Evolutionary conservation across 257 asterid genomes (phyloP).

Genomic region (Galeopsis tetrahit): DNA sequence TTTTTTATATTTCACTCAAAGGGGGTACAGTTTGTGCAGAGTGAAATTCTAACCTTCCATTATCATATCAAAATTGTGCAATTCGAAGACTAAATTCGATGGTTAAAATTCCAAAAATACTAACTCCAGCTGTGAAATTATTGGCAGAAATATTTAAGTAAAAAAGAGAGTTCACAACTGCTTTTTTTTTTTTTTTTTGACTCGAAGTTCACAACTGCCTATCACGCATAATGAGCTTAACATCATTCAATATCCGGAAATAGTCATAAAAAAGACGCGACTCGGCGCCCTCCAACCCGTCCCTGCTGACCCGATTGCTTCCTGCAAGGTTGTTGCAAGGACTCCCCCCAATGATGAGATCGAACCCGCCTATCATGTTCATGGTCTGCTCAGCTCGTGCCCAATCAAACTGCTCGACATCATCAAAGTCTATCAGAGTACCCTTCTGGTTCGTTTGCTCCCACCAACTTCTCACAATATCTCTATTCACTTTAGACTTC

Average conservation of each 20-base stretch:
- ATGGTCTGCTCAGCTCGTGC: conserved; percentile 42
- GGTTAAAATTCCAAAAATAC: too few species aligned
- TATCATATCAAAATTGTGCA: too few species aligned
- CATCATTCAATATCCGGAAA: conserved; percentile 52
- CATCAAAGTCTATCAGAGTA: conserved; percentile 51
- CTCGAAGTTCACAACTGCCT: conserved; percentile 11
- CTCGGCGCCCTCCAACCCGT: conserved; percentile 75
- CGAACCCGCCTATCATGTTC: conserved; percentile 44
- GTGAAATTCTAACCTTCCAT: too few species aligned
- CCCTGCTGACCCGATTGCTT: conserved; percentile 73
- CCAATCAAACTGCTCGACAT: conserved; percentile 52
- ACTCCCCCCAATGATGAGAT: conserved; percentile 73
- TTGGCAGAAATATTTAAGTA: too few species aligned
- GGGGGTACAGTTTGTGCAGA: too few species aligned
- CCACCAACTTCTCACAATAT: conserved; percentile 89
- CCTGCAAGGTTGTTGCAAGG: conserved; percentile 82
- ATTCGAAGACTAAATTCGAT: too few species aligned
- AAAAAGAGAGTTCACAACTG: too few species aligned
- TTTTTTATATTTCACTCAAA: too few species aligned
- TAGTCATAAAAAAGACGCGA: conserved; percentile 66
- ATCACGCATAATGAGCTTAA: conserved; percentile 39
- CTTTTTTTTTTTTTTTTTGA: too few species aligned
- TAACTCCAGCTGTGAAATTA: too few species aligned
- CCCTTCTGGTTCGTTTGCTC: conserved; percentile 83
- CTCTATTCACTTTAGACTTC: conserved; percentile 64